Base-by-base conservation (phyloP, 805 yeast species). In the Nakazawaea holstii region DNA sequence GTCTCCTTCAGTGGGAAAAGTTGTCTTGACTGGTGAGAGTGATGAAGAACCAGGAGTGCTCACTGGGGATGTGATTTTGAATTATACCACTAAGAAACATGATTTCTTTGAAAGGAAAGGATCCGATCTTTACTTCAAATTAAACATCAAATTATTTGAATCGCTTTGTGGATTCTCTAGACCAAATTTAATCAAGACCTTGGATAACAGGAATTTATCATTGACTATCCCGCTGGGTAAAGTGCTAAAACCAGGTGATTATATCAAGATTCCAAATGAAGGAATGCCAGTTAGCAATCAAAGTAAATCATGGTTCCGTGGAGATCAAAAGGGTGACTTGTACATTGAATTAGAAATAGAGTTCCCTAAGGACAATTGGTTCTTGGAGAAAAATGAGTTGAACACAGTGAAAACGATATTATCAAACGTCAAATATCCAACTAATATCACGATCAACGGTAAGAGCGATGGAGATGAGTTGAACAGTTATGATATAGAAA, bases 361-460 rank as follows among this genome's bases (percentile, higher is more conserved):
- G 55, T 90, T 91, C 61, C 97, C 97, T 2, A 72, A 73, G 32
- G 95, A 89, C 62, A 77, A 82, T 57, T 90, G 97, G 97, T 82
- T 83, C 57, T 64, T 78, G 54, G 96, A 89, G 61, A 77, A 74
- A 56, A 72, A 79, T 49, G 96, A 89, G 58, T 46, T 82, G 3
- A 49, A 64, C 24, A 76, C 73, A 51, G 66, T 86, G 45, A 71
- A 68, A 53, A 76, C 79, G 49, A 66, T 83, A 17, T 65, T 86
- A 43, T 48, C 50, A 11, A 48, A 48, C 30, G 46, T 39, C 26
- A 28, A 33, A 26, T 48, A 48, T 32, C 44, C 44, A 13, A 47
- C 43, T 6, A 40, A 36, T 13, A 8, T 14, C 13, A n/a, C 15
- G 13, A 8, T 32, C 4, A 15, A 31, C 13, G 39, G 15, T 4